Evolutionary conservation across 108 stramenopile species (phyloP).

Genomic region (Seminavis robusta): DNA sequence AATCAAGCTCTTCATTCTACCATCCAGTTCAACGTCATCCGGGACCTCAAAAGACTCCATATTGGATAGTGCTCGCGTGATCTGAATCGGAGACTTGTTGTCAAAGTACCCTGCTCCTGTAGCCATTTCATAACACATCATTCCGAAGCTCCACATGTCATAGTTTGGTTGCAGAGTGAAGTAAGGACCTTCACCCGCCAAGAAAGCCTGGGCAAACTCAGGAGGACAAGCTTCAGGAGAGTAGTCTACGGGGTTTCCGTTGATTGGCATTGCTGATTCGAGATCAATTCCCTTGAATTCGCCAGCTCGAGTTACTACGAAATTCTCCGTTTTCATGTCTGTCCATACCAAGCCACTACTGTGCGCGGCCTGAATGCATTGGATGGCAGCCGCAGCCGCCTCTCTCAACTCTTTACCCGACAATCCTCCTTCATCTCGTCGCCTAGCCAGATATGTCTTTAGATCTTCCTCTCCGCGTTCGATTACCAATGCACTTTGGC

Average conservation of each 20-base stretch:
- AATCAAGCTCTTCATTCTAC: conserved; percentile 63
- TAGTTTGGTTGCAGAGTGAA: conserved; percentile 73
- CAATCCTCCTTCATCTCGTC: conserved; percentile 39
- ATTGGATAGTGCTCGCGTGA: conserved; percentile 59
- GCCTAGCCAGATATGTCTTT: conserved; percentile 58
- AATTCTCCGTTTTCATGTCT: conserved; percentile 87
- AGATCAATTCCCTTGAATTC: conserved; percentile 82
- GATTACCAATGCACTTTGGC: conserved; percentile 72
- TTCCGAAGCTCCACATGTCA: conserved; percentile 84
- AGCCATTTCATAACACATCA: conserved; percentile 78
- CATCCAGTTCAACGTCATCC: conserved; percentile 34
- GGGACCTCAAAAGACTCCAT: conserved; percentile 41
- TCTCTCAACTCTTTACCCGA: conserved; percentile 67
- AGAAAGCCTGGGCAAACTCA: conserved; percentile 77
- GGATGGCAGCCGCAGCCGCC: conserved; percentile 62
- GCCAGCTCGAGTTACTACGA: conserved; percentile 64
- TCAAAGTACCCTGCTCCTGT: conserved; percentile 77
- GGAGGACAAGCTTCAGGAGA: conserved; percentile 89
- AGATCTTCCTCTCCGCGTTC: conserved; percentile 74
- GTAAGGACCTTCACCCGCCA: conserved; percentile 66
- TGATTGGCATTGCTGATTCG: conserved; percentile 75
- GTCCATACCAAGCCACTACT: conserved; percentile 80
- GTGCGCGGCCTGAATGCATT: conserved; percentile 75
- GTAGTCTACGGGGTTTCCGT: conserved; percentile 80
- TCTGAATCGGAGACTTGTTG: conserved; percentile 54